Base-by-base conservation (phyloP, 306 rosid species). In the Fragaria iinumae region DNA sequence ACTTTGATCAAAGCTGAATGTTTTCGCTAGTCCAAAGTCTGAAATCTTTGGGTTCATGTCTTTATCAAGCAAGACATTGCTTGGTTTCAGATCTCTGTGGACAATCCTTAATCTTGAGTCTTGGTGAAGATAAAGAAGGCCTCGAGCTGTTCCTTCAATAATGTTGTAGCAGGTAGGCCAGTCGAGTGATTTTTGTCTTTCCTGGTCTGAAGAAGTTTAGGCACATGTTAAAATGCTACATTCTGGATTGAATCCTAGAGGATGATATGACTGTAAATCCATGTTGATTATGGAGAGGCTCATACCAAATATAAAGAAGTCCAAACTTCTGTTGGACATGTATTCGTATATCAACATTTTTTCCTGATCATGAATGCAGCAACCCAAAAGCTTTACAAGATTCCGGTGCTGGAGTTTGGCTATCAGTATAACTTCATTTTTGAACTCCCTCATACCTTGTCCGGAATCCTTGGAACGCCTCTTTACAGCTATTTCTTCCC, bases 21-120 rank as follows among this genome's bases (percentile, higher is more conserved):
- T 81, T 74, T 83, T 86, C 27, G 90, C 90, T 74, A 81, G 67
- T 14, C 86, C 90, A 16, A 86, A 83, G 69, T 86, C 87, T 44
- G 86, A 84, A 53, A 86, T 86, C 68, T 79, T 86, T 1, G 87
- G 86, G 65, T 73, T 81, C 82, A 83, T 68, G 44, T 44, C 60
- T 18, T 27, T 76, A 57, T 86, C 90, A 1, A 83, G 80, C 4
- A 83, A 76, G 20, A 86, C 69, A 56, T 86, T 86, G 69, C 90
- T 79, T 17, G 84, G 77, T 81, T 86, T 86, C 32, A 81, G 69
- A 69, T 86, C 86, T 76, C 86, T 81, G 12, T 81, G 87, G 23
- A 84, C 78, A 38, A 83, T 73, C 71, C 82, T 84, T 49, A 83
- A 55, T 70, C 81, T 79, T 16, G 87, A 86, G 73, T 86, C 90